Evolutionary conservation across 129 eudicot species (phyloP).

Genomic region (Ambrosia trifida): DNA sequence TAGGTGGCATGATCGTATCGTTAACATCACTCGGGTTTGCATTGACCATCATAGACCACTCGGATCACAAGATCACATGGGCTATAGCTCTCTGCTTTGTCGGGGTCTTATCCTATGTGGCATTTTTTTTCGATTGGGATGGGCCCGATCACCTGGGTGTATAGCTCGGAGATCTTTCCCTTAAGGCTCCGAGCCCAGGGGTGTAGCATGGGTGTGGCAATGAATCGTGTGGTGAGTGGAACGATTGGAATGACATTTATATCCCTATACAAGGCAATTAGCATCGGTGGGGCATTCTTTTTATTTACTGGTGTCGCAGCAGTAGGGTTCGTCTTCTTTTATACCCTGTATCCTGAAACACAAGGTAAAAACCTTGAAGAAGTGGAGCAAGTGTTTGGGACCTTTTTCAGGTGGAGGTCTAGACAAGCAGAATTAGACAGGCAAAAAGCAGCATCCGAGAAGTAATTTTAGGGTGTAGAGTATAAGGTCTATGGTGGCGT

Average conservation of each 20-base stretch:
- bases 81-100: conserved; percentile 42
- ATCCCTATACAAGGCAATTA: conserved; percentile 40
- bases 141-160: conserved; percentile 75
- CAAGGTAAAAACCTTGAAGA: conserved; percentile 60
- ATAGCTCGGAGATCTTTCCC: conserved; percentile 63
- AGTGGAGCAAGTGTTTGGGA: conserved; percentile 52
- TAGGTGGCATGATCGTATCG: conserved; percentile 44
- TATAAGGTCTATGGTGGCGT: background rate
- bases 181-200: conserved; percentile 62
- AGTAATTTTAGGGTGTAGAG: background rate
- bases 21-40: conserved; percentile 34
- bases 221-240: conserved; percentile 55
- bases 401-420: conserved; percentile 56
- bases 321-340: conserved; percentile 49
- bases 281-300: conserved; percentile 62
- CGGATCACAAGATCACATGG: conserved; percentile 37
- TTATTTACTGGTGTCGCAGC: conserved; percentile 33
- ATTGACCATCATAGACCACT: conserved; percentile 34
- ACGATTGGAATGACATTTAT: conserved; percentile 54
- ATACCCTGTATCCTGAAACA: conserved; percentile 54
- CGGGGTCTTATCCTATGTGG: conserved; percentile 38
- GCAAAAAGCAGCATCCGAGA: conserved; percentile 24
- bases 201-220: conserved; percentile 48
- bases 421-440: conserved; percentile 33
- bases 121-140: conserved; percentile 56